Base-by-base conservation (phyloP, 345 rosid species). In the Hirschfeldia incana region DNA sequence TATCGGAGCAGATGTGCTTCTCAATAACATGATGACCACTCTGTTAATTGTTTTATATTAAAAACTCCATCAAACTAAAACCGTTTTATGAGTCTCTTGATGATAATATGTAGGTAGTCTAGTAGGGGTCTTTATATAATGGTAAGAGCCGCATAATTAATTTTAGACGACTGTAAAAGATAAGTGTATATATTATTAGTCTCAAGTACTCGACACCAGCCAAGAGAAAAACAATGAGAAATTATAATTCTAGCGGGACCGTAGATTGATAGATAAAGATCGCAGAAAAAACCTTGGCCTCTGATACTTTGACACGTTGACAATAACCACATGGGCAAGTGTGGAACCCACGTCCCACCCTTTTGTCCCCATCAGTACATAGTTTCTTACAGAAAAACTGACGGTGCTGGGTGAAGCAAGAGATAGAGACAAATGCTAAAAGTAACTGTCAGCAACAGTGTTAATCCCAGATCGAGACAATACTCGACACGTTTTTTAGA, bases 1-100 rank as follows among this genome's bases (percentile, higher is more conserved):
- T 61, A 89, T 88, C 32, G 92, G 87, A 16, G 88, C 77, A 9
- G 90, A 88, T 5, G 84, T 83, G 81, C 83, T 89, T 81, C 89
- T 84, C 11, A 88, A 55, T 69, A 84, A 81, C 96, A 89, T 85
- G 70, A 69, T 55, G 46, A 46, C 27, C 37, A 37, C 81, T 57
- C 72, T 13, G 11, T 44, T 44, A 44, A 3, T 26, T 58, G 32
- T 58, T 15, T 71, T 67, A 59, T 9, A 32, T n/a, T 67, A 9
- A 60, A 11, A 58, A 36, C 27, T 59, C 60, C 63, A 69, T 32
- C 32, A 76, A 34, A 61, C 69, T 13, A 69, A 42, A 62, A 49
- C 27, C 65, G 17, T 69, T 36, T 36, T 55, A 36, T 30, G 33
- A 44, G 28, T 60, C 28, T 39, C 34, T 29, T 58, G 58, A 70